phyloP scores from a whole-genome alignment of 306 rosid genomes.

The Canavalia gladiata region DNA sequence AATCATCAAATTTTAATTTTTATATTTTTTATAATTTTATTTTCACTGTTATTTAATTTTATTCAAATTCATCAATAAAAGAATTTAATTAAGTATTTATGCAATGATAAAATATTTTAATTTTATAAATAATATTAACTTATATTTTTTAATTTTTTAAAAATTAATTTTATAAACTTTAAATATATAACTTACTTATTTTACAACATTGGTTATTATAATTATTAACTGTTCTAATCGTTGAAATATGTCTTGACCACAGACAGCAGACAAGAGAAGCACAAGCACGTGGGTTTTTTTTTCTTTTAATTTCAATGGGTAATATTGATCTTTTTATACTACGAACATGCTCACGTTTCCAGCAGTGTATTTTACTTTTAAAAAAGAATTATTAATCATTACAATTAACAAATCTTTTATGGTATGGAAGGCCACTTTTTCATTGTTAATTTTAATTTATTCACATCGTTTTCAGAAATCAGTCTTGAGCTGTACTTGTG shows the following conservation, averaged over 20 bases:
- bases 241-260: background rate
- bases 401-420: background rate
- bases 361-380: background rate
- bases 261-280: conserved; percentile 46
- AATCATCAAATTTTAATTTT: no score
- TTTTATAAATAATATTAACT: no score
- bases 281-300: conserved; percentile 33
- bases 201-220: background rate
- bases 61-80: no score
- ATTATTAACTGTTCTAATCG: background rate
- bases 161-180: no score
- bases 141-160: no score
- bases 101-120: no score
- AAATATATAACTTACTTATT: no score
- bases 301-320: background rate
- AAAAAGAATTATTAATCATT: background rate
- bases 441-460: no score
- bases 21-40: no score
- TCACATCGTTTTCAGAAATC: background rate
- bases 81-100: no score
- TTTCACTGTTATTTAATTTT: no score
- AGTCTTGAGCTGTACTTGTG: background rate
- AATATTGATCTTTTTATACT: background rate
- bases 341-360: conserved; percentile 35
- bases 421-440: background rate